These are phyloP conservation scores for Naganishia kalamii DNA, from an alignment of 768 basidiomycete species.

Conservation along the genomic window DNA sequence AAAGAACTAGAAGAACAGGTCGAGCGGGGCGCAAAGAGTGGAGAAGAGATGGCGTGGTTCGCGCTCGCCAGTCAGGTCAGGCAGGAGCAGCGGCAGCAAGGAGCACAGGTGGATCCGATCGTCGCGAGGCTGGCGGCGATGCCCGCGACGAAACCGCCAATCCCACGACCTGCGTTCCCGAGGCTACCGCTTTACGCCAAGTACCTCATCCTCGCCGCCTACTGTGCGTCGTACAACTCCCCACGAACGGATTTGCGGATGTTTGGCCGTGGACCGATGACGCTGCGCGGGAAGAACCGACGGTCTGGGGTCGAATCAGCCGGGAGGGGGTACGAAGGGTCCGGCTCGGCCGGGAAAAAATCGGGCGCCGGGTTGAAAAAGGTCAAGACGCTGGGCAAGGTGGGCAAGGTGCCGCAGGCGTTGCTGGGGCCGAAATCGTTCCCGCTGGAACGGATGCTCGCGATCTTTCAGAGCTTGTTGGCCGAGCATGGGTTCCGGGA, in stretches of 20 bases:
- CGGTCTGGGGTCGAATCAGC: conserved; percentile 38
- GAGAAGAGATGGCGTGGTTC: conserved; percentile 20
- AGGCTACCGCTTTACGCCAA: conserved; percentile 50
- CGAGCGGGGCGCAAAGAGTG: not conserved
- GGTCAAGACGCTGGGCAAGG: conserved; percentile 50
- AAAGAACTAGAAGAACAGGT: conserved; percentile 1
- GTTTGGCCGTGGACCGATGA: conserved; percentile 69
- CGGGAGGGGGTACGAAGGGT: conserved; percentile 40
- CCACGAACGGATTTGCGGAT: conserved; percentile 70
- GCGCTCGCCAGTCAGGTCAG: conserved; percentile 8
- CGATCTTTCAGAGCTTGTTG: conserved; percentile 65
- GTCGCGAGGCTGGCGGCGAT: not conserved
- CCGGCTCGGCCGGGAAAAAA: conserved; percentile 47
- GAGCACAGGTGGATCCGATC: not conserved
- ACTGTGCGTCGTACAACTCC: conserved; percentile 79
- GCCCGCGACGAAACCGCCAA: conserved; percentile 4
- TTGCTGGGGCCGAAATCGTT: conserved; percentile 72
- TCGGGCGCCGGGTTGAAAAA: conserved; percentile 47
- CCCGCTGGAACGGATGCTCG: conserved; percentile 69
- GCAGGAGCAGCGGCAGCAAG: not conserved
- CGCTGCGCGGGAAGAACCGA: conserved; percentile 35
- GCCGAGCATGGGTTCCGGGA: conserved; percentile 53
- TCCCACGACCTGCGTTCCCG: conserved; percentile 13
- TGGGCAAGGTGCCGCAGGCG: conserved; percentile 56
- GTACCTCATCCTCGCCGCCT: conserved; percentile 69